Conservation (phyloP, 495 filamentous ascomycete genomes). For the Trichoderma erinaceum region DNA sequence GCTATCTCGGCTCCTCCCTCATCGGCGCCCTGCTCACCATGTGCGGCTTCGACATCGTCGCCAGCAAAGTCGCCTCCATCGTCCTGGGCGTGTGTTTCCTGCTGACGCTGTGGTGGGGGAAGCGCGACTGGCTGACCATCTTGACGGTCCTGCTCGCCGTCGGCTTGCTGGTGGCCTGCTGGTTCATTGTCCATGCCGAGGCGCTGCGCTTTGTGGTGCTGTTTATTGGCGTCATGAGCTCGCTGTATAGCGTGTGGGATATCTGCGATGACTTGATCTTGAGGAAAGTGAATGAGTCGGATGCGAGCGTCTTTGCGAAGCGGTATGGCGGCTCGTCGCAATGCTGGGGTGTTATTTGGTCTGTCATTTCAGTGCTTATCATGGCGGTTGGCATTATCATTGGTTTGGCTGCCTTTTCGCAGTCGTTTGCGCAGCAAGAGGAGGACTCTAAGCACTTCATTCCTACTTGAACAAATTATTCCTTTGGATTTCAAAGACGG, state of each 20-base stretch:
- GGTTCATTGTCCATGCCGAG: constrained; percentile 74
- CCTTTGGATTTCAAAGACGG: not conserved
- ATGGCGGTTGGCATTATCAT: constrained; percentile 64
- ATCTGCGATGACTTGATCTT: constrained; percentile 83
- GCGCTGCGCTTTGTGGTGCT: constrained; percentile 68
- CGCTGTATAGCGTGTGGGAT: constrained; percentile 76
- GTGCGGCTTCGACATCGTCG: constrained; percentile 73
- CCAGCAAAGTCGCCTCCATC: constrained; percentile 70
- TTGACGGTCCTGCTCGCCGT: constrained; percentile 61
- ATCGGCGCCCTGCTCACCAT: constrained; percentile 75
- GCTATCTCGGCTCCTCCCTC: constrained; percentile 68
- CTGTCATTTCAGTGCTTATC: constrained; percentile 59
- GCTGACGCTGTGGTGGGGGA: constrained; percentile 73
- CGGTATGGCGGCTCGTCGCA: constrained; percentile 72
- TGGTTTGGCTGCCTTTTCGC: constrained; percentile 67
- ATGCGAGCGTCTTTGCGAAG: constrained; percentile 75
- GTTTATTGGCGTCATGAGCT: constrained; percentile 76
- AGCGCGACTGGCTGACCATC: constrained; percentile 71
- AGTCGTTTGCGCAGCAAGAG: constrained; percentile 56
- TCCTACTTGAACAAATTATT: not conserved
- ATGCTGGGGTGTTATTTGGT: constrained; percentile 79
- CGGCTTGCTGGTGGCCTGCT: constrained; percentile 64
- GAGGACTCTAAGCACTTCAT: constrained; percentile 16
- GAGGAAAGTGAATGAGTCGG: constrained; percentile 72
- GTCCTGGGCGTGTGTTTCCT: constrained; percentile 66